Base-by-base conservation (phyloP, 257 asterid genomes). In the Solanum sejunctum region DNA sequence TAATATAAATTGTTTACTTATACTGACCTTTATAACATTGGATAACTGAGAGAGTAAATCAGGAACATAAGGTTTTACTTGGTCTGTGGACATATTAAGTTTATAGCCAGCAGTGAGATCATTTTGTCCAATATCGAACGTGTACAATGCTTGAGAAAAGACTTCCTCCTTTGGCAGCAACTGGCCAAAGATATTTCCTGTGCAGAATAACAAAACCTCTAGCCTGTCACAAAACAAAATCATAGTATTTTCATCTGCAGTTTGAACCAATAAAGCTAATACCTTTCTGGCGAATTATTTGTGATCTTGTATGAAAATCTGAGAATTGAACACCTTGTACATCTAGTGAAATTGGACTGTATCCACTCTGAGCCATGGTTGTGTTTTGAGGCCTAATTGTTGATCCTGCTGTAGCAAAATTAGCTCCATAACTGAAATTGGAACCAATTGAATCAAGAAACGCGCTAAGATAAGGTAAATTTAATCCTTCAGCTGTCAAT, bases 341-440 rank as follows among this genome's bases (percentile, higher is more conserved):
- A 49, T 94, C 90, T 39, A 95, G 87, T n/a, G 98, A 94, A 84
- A 95, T 70, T 8, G 98, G 98, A 66, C 98, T 95, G 12, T 75
- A 86, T 17, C 98, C 98, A 89, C 98, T 94, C 85, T 94, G 96
- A 10, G 85, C 63, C 39, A 93, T 88, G 87, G 98, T 93, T 18
- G 95, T 88, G 67, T 95, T 95, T 63, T 88, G 97, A 80, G 93
- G 95, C 88, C 97, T 90, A 78, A 95, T 91, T 5, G 98, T 93
- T 23, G 98, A 95, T 66, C 96, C 98, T n/a, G 98, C 96, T 10
- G 98, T 92, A 2, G 98, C 98, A 60, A 95, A 95, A 84, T 95
- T 95, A 83, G 94, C 95, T 69, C 98, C 97, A 86, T 93, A 93
- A 85, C 93, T 93, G 83, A 95, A 93, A 84, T 93, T 93, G 8